phyloP scores from a whole-genome alignment of 768 basidiomycete species.

The Butyriboletus loyo region DNA sequence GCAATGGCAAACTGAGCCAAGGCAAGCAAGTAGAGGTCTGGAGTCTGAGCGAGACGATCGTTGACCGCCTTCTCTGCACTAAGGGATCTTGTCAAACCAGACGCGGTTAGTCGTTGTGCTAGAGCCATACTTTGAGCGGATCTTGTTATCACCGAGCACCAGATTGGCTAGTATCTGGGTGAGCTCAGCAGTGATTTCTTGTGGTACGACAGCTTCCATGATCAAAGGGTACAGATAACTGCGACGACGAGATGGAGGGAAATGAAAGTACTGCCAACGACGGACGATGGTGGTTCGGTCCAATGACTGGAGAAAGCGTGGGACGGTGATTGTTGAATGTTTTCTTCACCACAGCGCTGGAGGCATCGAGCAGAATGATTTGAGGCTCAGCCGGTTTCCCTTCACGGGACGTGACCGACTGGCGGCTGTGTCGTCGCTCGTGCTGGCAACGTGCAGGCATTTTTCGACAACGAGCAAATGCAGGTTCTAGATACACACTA shows the following conservation, averaged over 20 bases:
- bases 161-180: constrained; percentile 85
- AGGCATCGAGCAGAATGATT: background rate
- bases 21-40: constrained; percentile 76
- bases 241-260: background rate
- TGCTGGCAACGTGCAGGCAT: too few species aligned
- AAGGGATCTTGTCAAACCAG: constrained; percentile 8
- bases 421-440: too few species aligned
- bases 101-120: background rate
- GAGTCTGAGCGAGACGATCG: constrained; percentile 71
- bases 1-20: constrained; percentile 75
- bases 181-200: constrained; percentile 71
- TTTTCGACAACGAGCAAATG: too few species aligned
- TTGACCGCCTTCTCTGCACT: constrained; percentile 83
- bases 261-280: background rate
- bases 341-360: background rate
- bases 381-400: background rate
- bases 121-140: constrained; percentile 57
- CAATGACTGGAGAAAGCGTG: background rate
- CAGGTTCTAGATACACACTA: too few species aligned
- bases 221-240: background rate
- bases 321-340: background rate
- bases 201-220: constrained; percentile 40
- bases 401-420: background rate
- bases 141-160: constrained; percentile 79
- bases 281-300: background rate